These are phyloP conservation scores for Aspergillus egyptiacus DNA, from an alignment of 495 filamentous ascomycete genomes.

Conservation along the genomic window DNA sequence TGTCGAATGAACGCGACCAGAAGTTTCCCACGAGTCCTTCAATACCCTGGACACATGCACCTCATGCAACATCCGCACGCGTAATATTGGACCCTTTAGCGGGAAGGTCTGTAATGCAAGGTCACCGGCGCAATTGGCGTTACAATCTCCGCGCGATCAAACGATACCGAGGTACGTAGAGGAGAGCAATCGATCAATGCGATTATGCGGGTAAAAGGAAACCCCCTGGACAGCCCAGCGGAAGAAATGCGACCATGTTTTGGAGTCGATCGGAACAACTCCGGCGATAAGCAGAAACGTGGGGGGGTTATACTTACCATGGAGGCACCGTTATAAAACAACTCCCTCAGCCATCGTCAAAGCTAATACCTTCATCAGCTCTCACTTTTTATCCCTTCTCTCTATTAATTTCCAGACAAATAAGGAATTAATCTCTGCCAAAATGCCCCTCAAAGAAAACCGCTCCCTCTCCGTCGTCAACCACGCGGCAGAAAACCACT, in stretches of 20 bases:
- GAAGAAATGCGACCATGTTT: neutral
- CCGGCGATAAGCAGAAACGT: conserved; percentile 7
- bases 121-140: neutral
- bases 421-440: too few species aligned
- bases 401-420: too few species aligned
- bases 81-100: neutral
- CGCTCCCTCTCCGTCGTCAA: conserved; percentile 63
- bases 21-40: neutral
- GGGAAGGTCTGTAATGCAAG: neutral
- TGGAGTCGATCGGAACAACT: conserved; percentile 20
- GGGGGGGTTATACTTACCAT: neutral
- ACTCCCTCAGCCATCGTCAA: neutral
- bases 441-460: conserved; percentile 51
- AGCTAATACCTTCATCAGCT: neutral
- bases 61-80: neutral
- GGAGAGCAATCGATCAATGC: too few species aligned
- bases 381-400: neutral
- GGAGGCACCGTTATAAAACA: neutral
- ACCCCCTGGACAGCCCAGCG: neutral
- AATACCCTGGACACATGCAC: neutral
- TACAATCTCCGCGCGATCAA: too few species aligned
- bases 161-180: too few species aligned
- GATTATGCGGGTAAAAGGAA: too few species aligned
- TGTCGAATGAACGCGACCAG: neutral
- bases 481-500: conserved; percentile 57